These are phyloP conservation scores for Pseudogymnoascus sp. DNA, from an alignment of 2,329 filamentous ascomycete species.

Conservation along the genomic window DNA sequence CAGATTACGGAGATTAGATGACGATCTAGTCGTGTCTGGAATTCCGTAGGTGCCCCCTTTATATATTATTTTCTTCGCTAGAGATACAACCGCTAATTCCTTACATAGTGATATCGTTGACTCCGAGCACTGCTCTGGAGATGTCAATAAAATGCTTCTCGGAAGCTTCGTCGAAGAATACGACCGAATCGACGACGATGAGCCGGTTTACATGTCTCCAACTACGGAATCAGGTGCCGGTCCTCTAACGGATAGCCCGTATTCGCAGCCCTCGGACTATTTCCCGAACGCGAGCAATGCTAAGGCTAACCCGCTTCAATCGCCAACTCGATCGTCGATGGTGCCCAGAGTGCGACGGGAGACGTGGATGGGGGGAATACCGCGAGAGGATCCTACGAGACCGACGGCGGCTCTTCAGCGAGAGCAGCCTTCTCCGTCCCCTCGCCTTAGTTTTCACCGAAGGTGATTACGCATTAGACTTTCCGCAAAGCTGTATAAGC, in stretches of 20 bases:
- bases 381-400: no score
- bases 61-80: background rate
- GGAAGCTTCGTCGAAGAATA: slow-evolving; percentile 23
- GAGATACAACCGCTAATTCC: background rate
- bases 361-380: background rate
- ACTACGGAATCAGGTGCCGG: background rate
- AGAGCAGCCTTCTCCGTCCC: background rate
- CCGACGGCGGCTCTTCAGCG: background rate
- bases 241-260: background rate
- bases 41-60: slow-evolving; percentile 17
- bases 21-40: slow-evolving; percentile 14
- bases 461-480: background rate
- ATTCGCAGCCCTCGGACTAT: background rate
- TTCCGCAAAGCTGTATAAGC: background rate
- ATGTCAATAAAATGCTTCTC: slow-evolving; percentile 30
- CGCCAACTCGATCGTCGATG: background rate
- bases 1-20: slow-evolving; percentile 20
- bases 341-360: background rate
- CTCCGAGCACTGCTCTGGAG: slow-evolving; percentile 21
- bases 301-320: background rate
- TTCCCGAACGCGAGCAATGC: background rate
- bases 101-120: slow-evolving; percentile 25
- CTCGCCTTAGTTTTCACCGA: background rate
- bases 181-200: slow-evolving; percentile 13
- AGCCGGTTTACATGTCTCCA: background rate